These are phyloP conservation scores for Ceratocystis destructans DNA, from an alignment of 2,329 filamentous ascomycete species.

Conservation along the genomic window DNA sequence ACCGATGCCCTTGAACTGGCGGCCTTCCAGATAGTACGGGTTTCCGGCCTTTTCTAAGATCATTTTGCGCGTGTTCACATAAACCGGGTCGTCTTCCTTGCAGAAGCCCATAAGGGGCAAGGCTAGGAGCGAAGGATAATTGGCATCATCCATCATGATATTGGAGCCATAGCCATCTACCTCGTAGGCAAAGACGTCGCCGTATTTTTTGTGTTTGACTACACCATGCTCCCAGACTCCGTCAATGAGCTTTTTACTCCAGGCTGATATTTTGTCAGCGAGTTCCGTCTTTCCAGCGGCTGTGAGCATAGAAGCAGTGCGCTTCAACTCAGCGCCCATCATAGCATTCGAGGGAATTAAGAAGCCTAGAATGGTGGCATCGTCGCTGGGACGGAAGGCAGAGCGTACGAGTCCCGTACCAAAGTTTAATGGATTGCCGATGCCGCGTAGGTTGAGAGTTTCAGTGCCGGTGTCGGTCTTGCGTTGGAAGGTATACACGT, in stretches of 20 bases:
- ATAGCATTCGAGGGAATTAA: constrained; percentile 93
- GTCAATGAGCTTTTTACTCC: constrained; percentile 50
- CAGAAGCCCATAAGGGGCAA: constrained; percentile 69
- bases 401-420: constrained; percentile 78
- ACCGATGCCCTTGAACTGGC: constrained; percentile 73
- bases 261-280: constrained; percentile 42
- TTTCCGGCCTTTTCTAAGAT: constrained; percentile 63
- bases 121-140: constrained; percentile 67
- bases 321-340: constrained; percentile 79
- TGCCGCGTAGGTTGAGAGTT: constrained; percentile 65
- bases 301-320: constrained; percentile 56
- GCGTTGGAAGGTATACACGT: constrained; percentile 80
- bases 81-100: constrained; percentile 49
- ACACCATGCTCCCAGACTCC: constrained; percentile 80
- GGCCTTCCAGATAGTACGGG: constrained; percentile 73
- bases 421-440: constrained; percentile 80
- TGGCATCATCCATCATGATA: constrained; percentile 82
- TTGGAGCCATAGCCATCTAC: constrained; percentile 74
- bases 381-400: constrained; percentile 88
- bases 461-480: constrained; percentile 73
- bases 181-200: constrained; percentile 73
- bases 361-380: constrained; percentile 86
- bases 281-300: constrained; percentile 41
- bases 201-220: constrained; percentile 58
- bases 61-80: constrained; percentile 73